Evolutionary conservation across 2,329 filamentous ascomycete genomes (phyloP).

Genomic region (Diplodia scrobiculata): DNA sequence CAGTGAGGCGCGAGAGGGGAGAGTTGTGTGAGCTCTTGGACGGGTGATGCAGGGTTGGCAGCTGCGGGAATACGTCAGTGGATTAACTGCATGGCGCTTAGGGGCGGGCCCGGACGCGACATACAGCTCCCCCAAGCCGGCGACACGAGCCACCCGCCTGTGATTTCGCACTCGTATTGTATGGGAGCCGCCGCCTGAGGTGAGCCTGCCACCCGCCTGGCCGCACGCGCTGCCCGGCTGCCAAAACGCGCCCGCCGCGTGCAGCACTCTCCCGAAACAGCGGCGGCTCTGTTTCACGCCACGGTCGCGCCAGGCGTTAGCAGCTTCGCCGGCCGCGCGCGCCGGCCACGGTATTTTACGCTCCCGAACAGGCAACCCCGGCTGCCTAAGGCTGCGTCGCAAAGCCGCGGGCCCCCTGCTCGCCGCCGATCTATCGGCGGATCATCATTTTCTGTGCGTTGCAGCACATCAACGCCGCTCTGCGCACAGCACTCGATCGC

Average conservation of each 20-base stretch:
- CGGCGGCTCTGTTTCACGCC: conserved; percentile 3
- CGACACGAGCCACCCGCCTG: conserved; percentile 20
- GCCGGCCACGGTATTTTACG: neutral
- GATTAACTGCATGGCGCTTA: conserved; percentile 17
- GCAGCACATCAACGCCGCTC: conserved; percentile 5
- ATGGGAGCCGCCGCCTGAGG: neutral
- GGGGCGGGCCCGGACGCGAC: conserved; percentile 19
- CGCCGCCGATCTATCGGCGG: conserved; percentile 17
- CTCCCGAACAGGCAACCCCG: neutral
- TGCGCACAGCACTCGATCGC: conserved; percentile 15
- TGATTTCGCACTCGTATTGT: conserved; percentile 25
- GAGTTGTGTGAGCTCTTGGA: conserved; percentile 4
- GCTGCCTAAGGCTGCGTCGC: conserved; percentile 11
- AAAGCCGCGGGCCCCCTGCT: neutral
- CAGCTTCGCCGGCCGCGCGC: neutral
- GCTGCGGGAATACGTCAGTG: conserved; percentile 24
- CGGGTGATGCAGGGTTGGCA: conserved; percentile 3
- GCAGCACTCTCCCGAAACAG: conserved; percentile 1
- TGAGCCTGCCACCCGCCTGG: neutral
- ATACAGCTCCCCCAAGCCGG: conserved; percentile 9
- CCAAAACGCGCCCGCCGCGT: neutral
- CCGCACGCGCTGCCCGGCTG: neutral
- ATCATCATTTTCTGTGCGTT: conserved; percentile 21
- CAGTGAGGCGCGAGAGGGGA: conserved; percentile 15
- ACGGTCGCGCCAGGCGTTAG: neutral